Base-by-base conservation (phyloP, 2,329 filamentous ascomycete genomes). In the Cercospora sp. region DNA sequence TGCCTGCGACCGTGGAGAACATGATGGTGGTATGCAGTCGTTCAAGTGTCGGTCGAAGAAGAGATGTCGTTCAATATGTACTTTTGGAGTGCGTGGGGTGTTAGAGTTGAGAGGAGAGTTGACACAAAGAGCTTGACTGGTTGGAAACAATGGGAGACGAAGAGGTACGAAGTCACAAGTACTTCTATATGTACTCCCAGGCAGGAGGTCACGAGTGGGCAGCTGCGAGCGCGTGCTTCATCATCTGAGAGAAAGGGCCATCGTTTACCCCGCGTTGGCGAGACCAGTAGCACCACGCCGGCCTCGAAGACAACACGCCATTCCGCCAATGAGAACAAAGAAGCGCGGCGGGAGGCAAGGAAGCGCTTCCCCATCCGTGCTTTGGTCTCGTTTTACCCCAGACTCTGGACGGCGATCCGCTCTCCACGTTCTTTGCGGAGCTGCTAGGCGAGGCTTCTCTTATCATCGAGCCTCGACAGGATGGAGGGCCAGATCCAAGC, bases 1-100 rank as follows among this genome's bases (percentile, higher is more conserved):
- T 69, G 58, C 66, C 65, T 63, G 63, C 64, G 45, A 69, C 55
- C 59, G 69, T 66, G 51, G 71, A 64, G 64, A 74, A 72, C 74
- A 76, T 76, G 37, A 26, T 73, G n/a, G 49, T 12, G 32, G 59
- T 61, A 18, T 16, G 63, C 49, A 43, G 28, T 30, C 43, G 30
- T 55, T 63, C 12, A 9, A n/a, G 9, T 5, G 30, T 62, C 61
- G 61, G 53, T 59, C 49, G 65, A 16, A 63, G 58, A 18, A 49
- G 34, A 51, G 40, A 12, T 49, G 67, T 60, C 34, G 55, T 59
- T 21, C n/a, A 16, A 34, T 55, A 28, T 59, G 55, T 34, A 24
- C 24, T 24, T 24, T 24, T 24, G 24, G 24, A 24, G 24, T 24
- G 24, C 28, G 55, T 34, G 55, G 30, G 55, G 30, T 34, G 55